Conservation (phyloP, 805 yeast genomes). For the Maudiozyma turicensis region DNA sequence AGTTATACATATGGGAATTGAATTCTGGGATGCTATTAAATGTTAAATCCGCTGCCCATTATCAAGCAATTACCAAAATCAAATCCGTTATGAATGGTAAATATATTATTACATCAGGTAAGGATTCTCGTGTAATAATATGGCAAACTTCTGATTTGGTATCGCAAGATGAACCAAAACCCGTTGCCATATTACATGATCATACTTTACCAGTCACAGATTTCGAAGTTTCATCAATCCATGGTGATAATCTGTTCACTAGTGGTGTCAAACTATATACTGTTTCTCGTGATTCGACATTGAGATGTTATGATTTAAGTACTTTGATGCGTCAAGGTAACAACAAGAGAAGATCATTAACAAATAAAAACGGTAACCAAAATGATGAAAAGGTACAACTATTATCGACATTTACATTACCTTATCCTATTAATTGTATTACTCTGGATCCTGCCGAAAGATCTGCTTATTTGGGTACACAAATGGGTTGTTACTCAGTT, state of each 20-base stretch:
- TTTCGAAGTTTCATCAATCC: conserved; percentile 37
- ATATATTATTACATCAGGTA: conserved; percentile 64
- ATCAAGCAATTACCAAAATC: conserved; percentile 59
- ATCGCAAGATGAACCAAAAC: conserved; percentile 37
- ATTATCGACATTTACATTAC: conserved; percentile 64
- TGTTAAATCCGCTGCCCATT: conserved; percentile 69
- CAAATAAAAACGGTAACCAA: not conserved
- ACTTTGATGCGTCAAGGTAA: not conserved
- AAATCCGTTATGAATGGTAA: conserved; percentile 54
- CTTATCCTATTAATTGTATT: conserved; percentile 46
- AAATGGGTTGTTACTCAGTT: conserved; percentile 39
- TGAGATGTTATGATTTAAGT: conserved; percentile 55
- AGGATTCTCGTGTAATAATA: conserved; percentile 66
- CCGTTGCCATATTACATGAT: conserved; percentile 50
- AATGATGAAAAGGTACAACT: conserved; percentile 23
- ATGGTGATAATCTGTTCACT: conserved; percentile 25
- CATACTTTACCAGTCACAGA: conserved; percentile 40
- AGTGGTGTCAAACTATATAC: conserved; percentile 58
- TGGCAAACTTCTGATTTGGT: conserved; percentile 62
- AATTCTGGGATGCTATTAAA: conserved; percentile 62
- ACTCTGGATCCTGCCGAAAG: conserved; percentile 74
- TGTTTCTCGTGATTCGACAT: conserved; percentile 63
- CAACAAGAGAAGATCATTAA: conserved; percentile 3
- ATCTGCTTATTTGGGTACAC: conserved; percentile 58
- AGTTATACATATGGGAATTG: conserved; percentile 77